Conservation (phyloP, 768 basidiomycete species). For the Trametes gibbosa region DNA sequence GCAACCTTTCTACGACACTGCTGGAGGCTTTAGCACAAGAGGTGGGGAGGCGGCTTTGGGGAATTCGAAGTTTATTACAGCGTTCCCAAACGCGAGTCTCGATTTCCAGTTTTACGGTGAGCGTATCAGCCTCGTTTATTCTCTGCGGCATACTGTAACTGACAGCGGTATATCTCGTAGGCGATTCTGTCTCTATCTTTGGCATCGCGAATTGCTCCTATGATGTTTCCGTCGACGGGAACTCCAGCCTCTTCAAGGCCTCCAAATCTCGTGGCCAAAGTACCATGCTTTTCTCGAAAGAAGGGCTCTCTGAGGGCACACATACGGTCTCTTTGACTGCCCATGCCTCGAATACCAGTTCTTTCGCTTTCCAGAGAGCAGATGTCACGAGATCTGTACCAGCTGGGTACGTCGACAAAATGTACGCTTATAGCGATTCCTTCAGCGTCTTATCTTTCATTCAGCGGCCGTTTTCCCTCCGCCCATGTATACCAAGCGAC, state of each 20-base stretch:
- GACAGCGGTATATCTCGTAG: constrained; percentile 31
- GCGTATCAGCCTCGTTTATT: neutral
- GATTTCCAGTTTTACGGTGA: constrained; percentile 27
- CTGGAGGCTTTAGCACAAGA: constrained; percentile 9
- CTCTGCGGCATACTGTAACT: no score
- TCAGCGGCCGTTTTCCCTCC: constrained; percentile 14
- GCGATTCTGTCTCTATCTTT: constrained; percentile 58
- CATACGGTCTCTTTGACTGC: constrained; percentile 58
- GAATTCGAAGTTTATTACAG: constrained; percentile 20
- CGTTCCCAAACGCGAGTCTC: constrained; percentile 25
- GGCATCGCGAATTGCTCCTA: constrained; percentile 47
- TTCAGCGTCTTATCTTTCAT: neutral
- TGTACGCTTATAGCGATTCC: neutral
- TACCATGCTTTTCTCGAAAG: constrained; percentile 41
- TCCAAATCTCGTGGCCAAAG: constrained; percentile 19
- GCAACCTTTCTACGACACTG: constrained; percentile 16
- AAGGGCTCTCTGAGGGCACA: constrained; percentile 40
- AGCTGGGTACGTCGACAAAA: constrained; percentile 2
- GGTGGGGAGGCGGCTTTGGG: constrained; percentile 13
- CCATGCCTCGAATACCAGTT: constrained; percentile 25
- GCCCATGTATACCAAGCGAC: constrained; percentile 37
- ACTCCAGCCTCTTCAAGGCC: neutral
- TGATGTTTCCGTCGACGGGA: constrained; percentile 50
- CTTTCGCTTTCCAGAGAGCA: constrained; percentile 50
- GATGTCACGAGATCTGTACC: constrained; percentile 38